phyloP scores from a whole-genome alignment of 192 early-diverging fungal species.

The Coemansia sp. region DNA sequence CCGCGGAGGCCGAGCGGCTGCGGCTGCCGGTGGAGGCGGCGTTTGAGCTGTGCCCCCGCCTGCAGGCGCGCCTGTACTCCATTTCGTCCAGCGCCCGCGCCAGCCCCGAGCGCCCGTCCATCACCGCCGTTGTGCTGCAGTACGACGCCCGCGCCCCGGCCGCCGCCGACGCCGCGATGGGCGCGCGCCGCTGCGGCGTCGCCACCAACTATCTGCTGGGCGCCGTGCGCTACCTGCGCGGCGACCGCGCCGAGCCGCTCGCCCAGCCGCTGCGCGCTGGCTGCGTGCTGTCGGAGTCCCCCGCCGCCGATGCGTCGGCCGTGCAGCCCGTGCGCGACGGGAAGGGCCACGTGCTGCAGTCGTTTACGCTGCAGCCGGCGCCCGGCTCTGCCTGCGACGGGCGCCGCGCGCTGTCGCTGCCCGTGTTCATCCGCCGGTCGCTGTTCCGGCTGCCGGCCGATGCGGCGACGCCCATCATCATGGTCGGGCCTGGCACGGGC shows the following conservation, averaged over 20 bases:
- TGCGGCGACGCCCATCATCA: slow-evolving; percentile 77
- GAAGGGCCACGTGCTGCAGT: slow-evolving; percentile 30
- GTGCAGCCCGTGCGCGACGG: slow-evolving; percentile 10
- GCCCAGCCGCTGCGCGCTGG: slow-evolving; percentile 12
- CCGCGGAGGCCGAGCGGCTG: slow-evolving; percentile 40
- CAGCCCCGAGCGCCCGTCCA: slow-evolving; percentile 68
- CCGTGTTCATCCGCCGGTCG: slow-evolving; percentile 86
- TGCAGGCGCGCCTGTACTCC: slow-evolving; percentile 92
- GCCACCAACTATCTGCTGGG: slow-evolving; percentile 86
- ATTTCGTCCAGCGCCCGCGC: slow-evolving; percentile 90
- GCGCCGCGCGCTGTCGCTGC: slow-evolving; percentile 39
- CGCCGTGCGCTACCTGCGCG: slow-evolving; percentile 55
- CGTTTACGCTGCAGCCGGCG: slow-evolving; percentile 36
- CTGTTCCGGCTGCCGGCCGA: slow-evolving; percentile 90
- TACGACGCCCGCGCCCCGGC: slow-evolving; percentile 54
- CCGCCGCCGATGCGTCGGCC: slow-evolving; percentile 28
- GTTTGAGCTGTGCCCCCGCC: slow-evolving; percentile 77
- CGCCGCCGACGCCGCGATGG: slow-evolving; percentile 18
- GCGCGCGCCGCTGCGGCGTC: slow-evolving; percentile 70
- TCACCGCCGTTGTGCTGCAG: slow-evolving; percentile 88
- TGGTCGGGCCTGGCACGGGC: slow-evolving; percentile 99
- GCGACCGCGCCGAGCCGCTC: slow-evolving; percentile 22
- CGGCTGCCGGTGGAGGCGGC: slow-evolving; percentile 77
- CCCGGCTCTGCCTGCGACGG: slow-evolving; percentile 2
- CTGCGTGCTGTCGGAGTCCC: slow-evolving; percentile 11